Conservation (phyloP, 1,284 basidiomycete species). For the Paramarasmius palmivorus region DNA sequence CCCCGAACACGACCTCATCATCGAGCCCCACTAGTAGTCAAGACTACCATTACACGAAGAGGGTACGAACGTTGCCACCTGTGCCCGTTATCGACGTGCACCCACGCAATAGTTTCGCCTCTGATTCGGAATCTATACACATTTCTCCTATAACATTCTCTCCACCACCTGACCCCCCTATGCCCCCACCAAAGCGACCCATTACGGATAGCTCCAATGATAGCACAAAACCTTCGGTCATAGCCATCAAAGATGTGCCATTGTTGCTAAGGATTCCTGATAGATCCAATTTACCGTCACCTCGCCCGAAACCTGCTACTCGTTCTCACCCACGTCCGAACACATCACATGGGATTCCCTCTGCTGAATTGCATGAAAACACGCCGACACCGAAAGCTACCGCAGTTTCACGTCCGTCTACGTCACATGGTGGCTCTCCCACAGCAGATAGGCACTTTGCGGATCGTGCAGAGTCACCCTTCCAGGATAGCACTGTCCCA, state of each 20-base stretch:
- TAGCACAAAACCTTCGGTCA: not conserved
- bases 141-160: not conserved
- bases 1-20: not conserved
- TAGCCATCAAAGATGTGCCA: not conserved
- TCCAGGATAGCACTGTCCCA: constrained; percentile 6
- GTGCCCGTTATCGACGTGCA: not conserved
- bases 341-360: not conserved
- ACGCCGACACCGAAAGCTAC: not conserved
- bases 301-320: not conserved
- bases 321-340: not conserved
- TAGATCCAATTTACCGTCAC: not conserved
- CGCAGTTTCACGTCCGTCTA: not conserved
- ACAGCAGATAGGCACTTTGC: not conserved
- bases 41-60: not conserved
- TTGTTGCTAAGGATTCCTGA: too few relatives aligned
- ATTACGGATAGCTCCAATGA: not conserved
- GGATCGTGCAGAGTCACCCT: constrained; percentile 11
- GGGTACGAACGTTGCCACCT: not conserved
- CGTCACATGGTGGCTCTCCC: not conserved
- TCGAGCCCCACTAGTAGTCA: not conserved
- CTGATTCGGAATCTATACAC: not conserved
- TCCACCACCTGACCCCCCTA: not conserved
- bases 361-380: not conserved
- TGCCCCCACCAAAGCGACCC: not conserved
- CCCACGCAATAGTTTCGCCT: not conserved